A percentile compares a stretch with the other conserved stretches of the same genome.
Evolutionary conservation across 1,284 basidiomycete genomes (phyloP).

Genomic region (Ceratobasidium theobromae): DNA sequence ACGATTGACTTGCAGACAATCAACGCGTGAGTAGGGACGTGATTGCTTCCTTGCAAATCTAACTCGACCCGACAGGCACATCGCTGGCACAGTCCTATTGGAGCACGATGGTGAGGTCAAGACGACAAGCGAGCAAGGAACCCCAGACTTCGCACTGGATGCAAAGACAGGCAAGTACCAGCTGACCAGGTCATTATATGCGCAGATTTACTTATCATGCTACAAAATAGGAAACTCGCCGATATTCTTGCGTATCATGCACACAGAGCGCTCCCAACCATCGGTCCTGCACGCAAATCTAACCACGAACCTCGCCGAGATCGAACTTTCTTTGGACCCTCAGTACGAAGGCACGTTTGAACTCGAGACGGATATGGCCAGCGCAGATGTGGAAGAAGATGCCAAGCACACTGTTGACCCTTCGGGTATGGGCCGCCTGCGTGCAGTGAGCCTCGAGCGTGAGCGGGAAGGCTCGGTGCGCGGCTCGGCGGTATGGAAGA

Average conservation of each 20-base stretch:
- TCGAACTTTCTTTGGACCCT: conserved; percentile 19
- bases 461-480: conserved; percentile 1
- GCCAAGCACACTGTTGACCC: conserved; percentile 12
- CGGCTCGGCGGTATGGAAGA: conserved; percentile 3
- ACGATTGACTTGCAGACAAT: conserved; percentile 23
- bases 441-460: background rate
- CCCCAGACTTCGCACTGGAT: conserved; percentile 14
- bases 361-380: conserved; percentile 1
- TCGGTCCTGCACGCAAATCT: conserved; percentile 16
- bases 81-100: conserved; percentile 29
- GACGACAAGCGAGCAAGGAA: background rate
- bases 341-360: conserved; percentile 22
- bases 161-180: conserved; percentile 15
- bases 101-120: conserved; percentile 20
- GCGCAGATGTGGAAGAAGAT: conserved; percentile 18
- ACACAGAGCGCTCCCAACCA: conserved; percentile 17
- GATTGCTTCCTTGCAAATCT: background rate
- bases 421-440: conserved; percentile 8
- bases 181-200: conserved; percentile 12
- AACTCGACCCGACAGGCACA: conserved; percentile 6
- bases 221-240: conserved; percentile 9
- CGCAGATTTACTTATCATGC: background rate
- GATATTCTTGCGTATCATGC: conserved; percentile 30
- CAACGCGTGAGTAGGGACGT: conserved; percentile 12
- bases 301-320: conserved; percentile 11